Percentiles rank a stretch among this genome's conserved stretches.
Conservation (phyloP, 179 eudicot species). For the Pouteria campechiana region DNA sequence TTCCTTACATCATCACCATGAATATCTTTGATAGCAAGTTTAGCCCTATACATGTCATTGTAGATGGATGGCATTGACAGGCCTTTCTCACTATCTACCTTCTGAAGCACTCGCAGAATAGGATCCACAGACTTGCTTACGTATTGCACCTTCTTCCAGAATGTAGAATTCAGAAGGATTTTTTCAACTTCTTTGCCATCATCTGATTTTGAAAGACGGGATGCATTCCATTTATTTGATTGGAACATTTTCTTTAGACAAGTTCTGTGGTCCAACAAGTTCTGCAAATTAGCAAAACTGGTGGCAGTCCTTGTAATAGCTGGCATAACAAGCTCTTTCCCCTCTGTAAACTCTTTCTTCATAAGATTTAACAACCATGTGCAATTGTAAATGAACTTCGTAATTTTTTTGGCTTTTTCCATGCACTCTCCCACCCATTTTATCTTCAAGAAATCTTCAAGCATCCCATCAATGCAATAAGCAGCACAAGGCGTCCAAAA, state of each 20-base stretch:
- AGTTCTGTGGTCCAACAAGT: slow-evolving; percentile 52
- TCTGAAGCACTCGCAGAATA: slow-evolving; percentile 56
- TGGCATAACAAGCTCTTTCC: slow-evolving; percentile 70
- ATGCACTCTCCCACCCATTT: slow-evolving; percentile 71
- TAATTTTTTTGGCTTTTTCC: slow-evolving; percentile 70
- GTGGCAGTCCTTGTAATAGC: slow-evolving; percentile 58
- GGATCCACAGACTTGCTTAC: slow-evolving; percentile 72
- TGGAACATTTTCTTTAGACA: slow-evolving; percentile 70
- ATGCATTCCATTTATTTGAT: slow-evolving; percentile 72
- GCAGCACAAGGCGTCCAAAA: slow-evolving; percentile 95
- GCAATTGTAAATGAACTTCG: slow-evolving; percentile 77
- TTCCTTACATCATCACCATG: slow-evolving; percentile 65
- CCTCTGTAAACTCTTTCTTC: slow-evolving; percentile 81
- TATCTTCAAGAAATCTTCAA: slow-evolving; percentile 64
- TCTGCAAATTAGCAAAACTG: slow-evolving; percentile 57
- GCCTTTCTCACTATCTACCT: slow-evolving; percentile 45
- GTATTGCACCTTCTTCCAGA: slow-evolving; percentile 84
- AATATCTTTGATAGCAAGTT: slow-evolving; percentile 51
- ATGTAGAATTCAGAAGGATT: slow-evolving; percentile 51
- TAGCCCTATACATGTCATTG: slow-evolving; percentile 69
- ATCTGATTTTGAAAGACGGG: slow-evolving; percentile 55
- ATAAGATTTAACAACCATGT: slow-evolving; percentile 57
- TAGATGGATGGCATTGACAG: slow-evolving; percentile 76
- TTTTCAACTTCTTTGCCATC: slow-evolving; percentile 84
- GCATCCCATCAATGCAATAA: slow-evolving; percentile 64